Base-by-base conservation (phyloP, 768 basidiomycete species). In the Lactarius quietus region DNA sequence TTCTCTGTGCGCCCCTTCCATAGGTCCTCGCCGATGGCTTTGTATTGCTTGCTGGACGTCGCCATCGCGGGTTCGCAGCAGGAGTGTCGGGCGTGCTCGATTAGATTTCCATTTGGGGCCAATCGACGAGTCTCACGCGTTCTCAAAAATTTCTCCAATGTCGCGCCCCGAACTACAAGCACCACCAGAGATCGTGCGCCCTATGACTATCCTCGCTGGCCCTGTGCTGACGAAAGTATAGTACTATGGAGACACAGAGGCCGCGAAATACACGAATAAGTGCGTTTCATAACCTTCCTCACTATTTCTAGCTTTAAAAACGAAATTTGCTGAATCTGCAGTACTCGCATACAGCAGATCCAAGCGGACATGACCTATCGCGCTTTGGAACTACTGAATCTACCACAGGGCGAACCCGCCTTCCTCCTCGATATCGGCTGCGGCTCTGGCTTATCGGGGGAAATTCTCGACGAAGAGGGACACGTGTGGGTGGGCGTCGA, bases 281-380 rank as follows among this genome's bases (percentile, higher is more conserved):
- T 95, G 72, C 56, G 65, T 63, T 51, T 26, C 18, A 14, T 29
- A 3, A 29, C 20, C 14, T 14, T 41, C 36, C 3, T 26, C 10
- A 12, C 2, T 12, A 26, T 51, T 20, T 43, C 48, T 28, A 29
- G 18, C 62, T 3, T 43, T 20, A 36, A 23, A 28, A 3, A 31
- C 15, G 52, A 20, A 28, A 36, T 31, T 41, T 52, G 28, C 63
- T 63, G 58, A 54, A 56, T 52, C 45, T 68, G 26, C 70, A 97
- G 95, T 78, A 88, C 95, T 35, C 94, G 97, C 60, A 93, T 96
- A 72, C 95, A 98, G 75, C 88, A 90, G 74, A 95, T 99, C 66
- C 97, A 99, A 74, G 90, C 94, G 12, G 89, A 95, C 68, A 98
- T 99, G 97, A 97, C 97, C 18, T 92, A 95, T 70, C 85, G 97